A percentile compares a stretch with the other conserved stretches of the same genome.
These are phyloP conservation scores for Septoria petroselini DNA, from an alignment of 2,329 filamentous ascomycete genomes.

Conservation along the genomic window DNA sequence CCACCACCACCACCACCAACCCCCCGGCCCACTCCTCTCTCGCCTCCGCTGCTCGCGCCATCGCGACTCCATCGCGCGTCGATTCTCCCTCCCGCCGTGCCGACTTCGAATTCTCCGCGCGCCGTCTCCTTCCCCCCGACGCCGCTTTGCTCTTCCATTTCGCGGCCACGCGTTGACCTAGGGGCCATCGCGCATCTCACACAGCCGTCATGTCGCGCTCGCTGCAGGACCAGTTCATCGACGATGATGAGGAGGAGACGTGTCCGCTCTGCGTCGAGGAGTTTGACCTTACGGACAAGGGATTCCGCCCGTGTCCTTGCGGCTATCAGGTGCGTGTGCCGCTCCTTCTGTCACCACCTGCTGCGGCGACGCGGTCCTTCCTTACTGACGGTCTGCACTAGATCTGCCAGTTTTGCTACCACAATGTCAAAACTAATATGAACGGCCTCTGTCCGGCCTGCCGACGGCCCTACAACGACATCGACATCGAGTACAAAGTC, in stretches of 20 bases:
- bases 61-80: background rate
- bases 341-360: background rate
- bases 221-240: slow-evolving; percentile 54
- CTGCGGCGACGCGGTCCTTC: background rate
- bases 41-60: too few species aligned
- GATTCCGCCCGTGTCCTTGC: slow-evolving; percentile 94
- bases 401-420: slow-evolving; percentile 99
- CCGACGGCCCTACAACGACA: slow-evolving; percentile 90
- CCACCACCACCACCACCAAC: too few species aligned
- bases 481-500: slow-evolving; percentile 94
- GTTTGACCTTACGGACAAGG: slow-evolving; percentile 95
- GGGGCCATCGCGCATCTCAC: background rate
- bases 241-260: slow-evolving; percentile 53
- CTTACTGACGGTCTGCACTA: slow-evolving; percentile 41
- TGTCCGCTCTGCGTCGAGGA: slow-evolving; percentile 98
- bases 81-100: too few species aligned
- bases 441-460: slow-evolving; percentile 98
- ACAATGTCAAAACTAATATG: slow-evolving; percentile 98
- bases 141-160: slow-evolving; percentile 2
- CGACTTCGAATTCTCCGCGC: background rate
- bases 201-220: slow-evolving; percentile 46
- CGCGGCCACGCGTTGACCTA: background rate
- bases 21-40: too few species aligned
- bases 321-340: slow-evolving; percentile 80
- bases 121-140: slow-evolving; percentile 6